Percentiles rank a stretch among this genome's conserved stretches.
These are phyloP conservation scores for Ceratobasidium papillatum DNA, from an alignment of 1,284 basidiomycete species.

Conservation along the genomic window DNA sequence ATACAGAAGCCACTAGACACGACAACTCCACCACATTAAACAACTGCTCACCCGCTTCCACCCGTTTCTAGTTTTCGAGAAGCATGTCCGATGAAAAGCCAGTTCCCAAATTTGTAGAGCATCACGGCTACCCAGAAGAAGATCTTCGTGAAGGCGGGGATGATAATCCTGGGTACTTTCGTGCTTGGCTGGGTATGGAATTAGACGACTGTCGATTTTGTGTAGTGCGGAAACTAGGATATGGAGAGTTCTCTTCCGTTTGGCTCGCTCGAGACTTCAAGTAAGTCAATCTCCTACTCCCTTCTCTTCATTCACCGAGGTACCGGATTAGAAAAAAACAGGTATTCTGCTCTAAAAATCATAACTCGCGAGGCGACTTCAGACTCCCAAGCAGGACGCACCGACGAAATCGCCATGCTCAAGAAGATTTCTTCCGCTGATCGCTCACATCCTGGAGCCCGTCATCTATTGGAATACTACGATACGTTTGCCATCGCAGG, in stretches of 20 bases:
- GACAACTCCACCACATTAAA: too few relatives aligned
- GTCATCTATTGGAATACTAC: background rate
- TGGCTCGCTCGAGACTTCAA: conserved; percentile 89
- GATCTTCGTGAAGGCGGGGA: background rate
- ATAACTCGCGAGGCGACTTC: conserved; percentile 7
- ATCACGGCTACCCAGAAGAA: conserved; percentile 16
- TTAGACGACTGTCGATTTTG: conserved; percentile 70
- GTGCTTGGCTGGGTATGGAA: conserved; percentile 13
- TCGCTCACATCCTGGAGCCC: background rate
- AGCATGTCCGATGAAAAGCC: too few relatives aligned
- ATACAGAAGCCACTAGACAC: too few relatives aligned
- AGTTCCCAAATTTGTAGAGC: too few relatives aligned
- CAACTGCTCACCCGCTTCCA: too few relatives aligned
- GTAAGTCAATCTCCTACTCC: conserved; percentile 49
- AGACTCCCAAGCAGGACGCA: background rate
- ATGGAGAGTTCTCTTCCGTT: conserved; percentile 94
- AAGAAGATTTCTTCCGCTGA: background rate
- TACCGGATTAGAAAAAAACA: background rate
- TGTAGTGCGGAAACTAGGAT: conserved; percentile 92
- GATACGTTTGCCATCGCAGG: background rate
- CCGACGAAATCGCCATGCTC: conserved; percentile 5
- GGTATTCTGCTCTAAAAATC: background rate
- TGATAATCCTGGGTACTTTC: conserved; percentile 11
- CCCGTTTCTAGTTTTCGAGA: too few relatives aligned
- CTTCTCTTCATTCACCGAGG: background rate